phyloP scores from a whole-genome alignment of 345 rosid genomes.

The Iberis pinnata region DNA sequence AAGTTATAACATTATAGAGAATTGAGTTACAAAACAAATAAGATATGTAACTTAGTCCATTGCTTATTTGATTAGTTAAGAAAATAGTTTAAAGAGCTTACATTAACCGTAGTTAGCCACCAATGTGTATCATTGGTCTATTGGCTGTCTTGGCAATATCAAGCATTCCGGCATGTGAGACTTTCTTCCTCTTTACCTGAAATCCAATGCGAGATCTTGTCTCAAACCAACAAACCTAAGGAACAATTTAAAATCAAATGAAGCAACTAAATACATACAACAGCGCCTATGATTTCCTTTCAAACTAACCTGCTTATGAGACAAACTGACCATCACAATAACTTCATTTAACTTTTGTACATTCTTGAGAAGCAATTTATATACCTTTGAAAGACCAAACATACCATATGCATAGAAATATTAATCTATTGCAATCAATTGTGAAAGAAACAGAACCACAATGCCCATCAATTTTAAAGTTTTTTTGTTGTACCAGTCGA shows the following conservation, averaged over 20 bases:
- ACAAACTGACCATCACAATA: too few relatives aligned
- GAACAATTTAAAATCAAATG: neutral
- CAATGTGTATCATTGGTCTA: constrained; percentile 82
- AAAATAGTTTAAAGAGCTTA: too few relatives aligned
- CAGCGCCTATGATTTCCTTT: constrained; percentile 76
- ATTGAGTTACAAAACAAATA: neutral
- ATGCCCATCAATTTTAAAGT: constrained; percentile 78
- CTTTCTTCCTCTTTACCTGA: constrained; percentile 76
- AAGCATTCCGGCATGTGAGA: constrained; percentile 79
- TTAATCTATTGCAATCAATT: constrained; percentile 95
- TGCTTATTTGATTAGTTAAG: constrained; percentile 5
- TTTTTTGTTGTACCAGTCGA: constrained; percentile 86
- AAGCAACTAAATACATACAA: constrained; percentile 44
- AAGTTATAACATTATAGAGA: neutral
- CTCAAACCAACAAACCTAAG: constrained; percentile 1
- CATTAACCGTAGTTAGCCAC: constrained; percentile 40
- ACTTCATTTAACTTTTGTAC: too few relatives aligned
- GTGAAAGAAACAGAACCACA: constrained; percentile 78
- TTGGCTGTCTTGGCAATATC: constrained; percentile 74
- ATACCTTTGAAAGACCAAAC: constrained; percentile 97
- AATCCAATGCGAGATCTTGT: constrained; percentile 6
- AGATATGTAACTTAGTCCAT: neutral
- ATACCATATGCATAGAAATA: constrained; percentile 96
- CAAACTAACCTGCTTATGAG: too few relatives aligned
- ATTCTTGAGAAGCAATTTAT: too few relatives aligned